These are phyloP conservation scores for Paspalum vaginatum DNA, from an alignment of 176 grass and related monocot species.

Conservation along the genomic window DNA sequence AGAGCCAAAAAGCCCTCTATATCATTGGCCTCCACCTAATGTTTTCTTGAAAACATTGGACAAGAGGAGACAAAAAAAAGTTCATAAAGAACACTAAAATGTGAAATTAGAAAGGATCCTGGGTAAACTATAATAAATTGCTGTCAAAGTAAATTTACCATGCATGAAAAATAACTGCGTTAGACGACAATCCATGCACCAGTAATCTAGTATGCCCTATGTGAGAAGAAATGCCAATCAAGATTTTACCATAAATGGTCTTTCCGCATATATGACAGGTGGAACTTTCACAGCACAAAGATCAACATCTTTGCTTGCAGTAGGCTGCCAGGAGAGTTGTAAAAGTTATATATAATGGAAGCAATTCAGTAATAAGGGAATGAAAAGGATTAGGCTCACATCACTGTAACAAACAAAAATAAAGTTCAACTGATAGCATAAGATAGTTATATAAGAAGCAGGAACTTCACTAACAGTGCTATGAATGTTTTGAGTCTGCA, in stretches of 20 bases:
- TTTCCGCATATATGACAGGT: slow-evolving; percentile 71
- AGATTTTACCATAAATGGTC: slow-evolving; percentile 72
- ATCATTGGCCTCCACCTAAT: neutral
- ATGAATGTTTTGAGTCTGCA: slow-evolving; percentile 98
- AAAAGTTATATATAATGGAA: neutral
- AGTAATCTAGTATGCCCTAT: slow-evolving; percentile 13
- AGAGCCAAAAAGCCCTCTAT: neutral
- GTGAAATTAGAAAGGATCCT: neutral
- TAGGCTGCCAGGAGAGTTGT: slow-evolving; percentile 58
- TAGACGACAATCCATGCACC: neutral
- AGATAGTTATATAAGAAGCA: slow-evolving; percentile 27
- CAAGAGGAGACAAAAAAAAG: neutral
- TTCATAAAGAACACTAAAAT: neutral
- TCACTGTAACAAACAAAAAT: slow-evolving; percentile 27
- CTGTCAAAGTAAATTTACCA: slow-evolving; percentile 6
- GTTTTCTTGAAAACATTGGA: neutral
- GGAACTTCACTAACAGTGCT: slow-evolving; percentile 69
- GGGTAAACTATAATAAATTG: neutral
- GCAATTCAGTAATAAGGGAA: neutral
- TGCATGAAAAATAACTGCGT: slow-evolving; percentile 29
- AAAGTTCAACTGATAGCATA: slow-evolving; percentile 10
- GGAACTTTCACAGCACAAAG: slow-evolving; percentile 68
- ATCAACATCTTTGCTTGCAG: slow-evolving; percentile 74
- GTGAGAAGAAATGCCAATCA: slow-evolving; percentile 17
- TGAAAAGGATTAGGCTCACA: neutral